phyloP scores from a whole-genome alignment of 1,284 basidiomycete species.

The Naganishia sp. region DNA sequence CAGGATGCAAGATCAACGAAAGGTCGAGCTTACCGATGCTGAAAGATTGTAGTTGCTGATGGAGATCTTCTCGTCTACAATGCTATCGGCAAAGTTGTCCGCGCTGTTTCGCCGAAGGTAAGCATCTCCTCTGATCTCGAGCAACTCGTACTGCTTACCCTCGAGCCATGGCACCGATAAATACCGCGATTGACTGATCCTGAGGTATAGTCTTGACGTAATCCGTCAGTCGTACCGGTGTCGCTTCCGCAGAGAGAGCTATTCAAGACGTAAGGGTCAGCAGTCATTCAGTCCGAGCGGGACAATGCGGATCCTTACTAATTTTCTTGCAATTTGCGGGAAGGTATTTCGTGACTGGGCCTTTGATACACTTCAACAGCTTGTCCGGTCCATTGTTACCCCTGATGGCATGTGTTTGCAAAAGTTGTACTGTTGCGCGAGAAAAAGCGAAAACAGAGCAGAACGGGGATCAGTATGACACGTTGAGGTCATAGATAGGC shows the following conservation, averaged over 20 bases:
- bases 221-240: constrained; percentile 74
- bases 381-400: constrained; percentile 97
- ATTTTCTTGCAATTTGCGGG: constrained; percentile 95
- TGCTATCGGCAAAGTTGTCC: constrained; percentile 93
- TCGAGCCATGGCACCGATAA: constrained; percentile 96
- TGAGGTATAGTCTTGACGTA: constrained; percentile 81
- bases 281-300: too few relatives aligned
- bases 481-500: constrained; percentile 32
- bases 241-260: constrained; percentile 92
- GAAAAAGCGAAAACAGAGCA: constrained; percentile 1
- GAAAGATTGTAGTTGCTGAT: constrained; percentile 94
- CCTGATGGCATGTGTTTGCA: constrained; percentile 93
- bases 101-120: constrained; percentile 54
- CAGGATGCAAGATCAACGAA: neutral
- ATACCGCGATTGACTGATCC: constrained; percentile 88
- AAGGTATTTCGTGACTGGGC: constrained; percentile 93
- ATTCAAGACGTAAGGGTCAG: constrained; percentile 28
- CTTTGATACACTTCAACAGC: constrained; percentile 96
- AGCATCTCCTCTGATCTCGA: neutral
- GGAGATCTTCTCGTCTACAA: constrained; percentile 95
- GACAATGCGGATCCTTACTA: constrained; percentile 61
- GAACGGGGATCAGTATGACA: constrained; percentile 28
- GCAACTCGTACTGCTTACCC: constrained; percentile 56
- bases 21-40: constrained; percentile 64
- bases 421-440: constrained; percentile 75